Conservation (phyloP, 306 rosid genomes). For the Sindora glabra region DNA sequence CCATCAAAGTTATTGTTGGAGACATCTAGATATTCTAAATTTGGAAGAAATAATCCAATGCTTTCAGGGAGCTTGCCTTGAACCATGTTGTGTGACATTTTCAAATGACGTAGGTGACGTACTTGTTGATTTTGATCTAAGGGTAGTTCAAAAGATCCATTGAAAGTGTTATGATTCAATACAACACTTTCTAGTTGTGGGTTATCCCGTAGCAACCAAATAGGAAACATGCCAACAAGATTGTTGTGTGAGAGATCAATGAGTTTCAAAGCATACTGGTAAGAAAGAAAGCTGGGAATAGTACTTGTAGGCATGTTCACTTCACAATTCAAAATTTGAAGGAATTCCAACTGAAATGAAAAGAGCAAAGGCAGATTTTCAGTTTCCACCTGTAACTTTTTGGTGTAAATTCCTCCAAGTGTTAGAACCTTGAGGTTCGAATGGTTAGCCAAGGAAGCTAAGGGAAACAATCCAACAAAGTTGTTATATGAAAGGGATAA, state of each 20-base stretch:
- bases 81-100: not conserved
- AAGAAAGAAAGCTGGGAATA: not conserved
- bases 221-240: not conserved
- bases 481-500: not conserved
- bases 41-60: slow-evolving; percentile 3
- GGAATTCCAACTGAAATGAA: not conserved
- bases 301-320: not conserved
- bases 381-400: slow-evolving; percentile 7
- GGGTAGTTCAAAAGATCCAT: not conserved
- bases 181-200: not conserved
- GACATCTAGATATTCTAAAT: not conserved
- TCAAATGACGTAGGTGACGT: accelerated
- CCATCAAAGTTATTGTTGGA: slow-evolving; percentile 6
- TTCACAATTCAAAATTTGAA: not conserved
- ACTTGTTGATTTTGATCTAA: not conserved
- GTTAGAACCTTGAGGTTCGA: not conserved
- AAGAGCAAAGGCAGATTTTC: not conserved
- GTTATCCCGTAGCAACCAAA: slow-evolving; percentile 1
- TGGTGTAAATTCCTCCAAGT: not conserved
- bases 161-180: not conserved
- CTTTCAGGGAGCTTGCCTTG: not conserved
- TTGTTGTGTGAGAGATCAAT: slow-evolving; percentile 9
- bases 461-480: not conserved
- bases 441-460: not conserved
- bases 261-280: not conserved